Evolutionary conservation across 345 rosid genomes (phyloP).

Genomic region (Populus alba): DNA sequence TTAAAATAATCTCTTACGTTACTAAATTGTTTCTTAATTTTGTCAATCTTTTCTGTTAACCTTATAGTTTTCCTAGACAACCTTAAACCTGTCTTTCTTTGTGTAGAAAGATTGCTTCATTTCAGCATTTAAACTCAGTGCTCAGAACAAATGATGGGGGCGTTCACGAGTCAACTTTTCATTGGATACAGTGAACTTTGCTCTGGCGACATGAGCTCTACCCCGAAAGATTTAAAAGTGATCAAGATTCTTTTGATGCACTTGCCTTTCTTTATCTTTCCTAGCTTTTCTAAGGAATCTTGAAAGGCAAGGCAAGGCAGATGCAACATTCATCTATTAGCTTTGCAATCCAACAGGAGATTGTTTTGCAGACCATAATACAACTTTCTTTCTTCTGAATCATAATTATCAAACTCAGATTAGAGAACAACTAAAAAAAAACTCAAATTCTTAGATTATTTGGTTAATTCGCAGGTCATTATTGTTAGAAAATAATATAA

Average conservation of each 20-base stretch:
- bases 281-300: background rate
- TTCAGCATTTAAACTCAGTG: background rate
- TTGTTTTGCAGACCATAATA: background rate
- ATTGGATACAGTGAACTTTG: background rate
- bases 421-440: no score
- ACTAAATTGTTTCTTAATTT: background rate
- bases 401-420: no score
- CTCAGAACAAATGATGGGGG: background rate
- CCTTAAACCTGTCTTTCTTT: background rate
- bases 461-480: no score
- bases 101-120: background rate
- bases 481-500: no score
- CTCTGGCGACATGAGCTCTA: background rate
- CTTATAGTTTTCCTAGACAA: background rate
- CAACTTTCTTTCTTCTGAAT: background rate
- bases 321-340: background rate
- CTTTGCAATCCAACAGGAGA: background rate
- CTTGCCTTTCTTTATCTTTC: background rate
- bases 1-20: background rate
- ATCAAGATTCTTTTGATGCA: background rate
- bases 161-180: background rate
- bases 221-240: background rate
- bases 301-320: background rate
- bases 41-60: background rate
- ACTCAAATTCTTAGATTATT: no score